Percentiles rank a stretch among this genome's conserved stretches.
Evolutionary conservation across 495 filamentous ascomycete genomes (phyloP).

Genomic region (Aspergillus baeticus): DNA sequence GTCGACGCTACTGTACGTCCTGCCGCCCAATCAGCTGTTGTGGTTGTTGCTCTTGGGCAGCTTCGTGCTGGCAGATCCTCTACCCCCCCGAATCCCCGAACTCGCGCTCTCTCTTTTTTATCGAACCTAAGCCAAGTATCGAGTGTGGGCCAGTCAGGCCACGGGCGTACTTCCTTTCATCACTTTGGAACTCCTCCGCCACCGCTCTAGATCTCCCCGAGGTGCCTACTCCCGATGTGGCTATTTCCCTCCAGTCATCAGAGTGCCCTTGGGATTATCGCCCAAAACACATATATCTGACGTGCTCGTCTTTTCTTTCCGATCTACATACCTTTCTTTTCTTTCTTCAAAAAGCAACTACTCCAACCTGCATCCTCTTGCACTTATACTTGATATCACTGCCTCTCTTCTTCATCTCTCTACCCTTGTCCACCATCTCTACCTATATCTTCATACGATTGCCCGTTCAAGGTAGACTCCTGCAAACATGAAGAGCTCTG

Average conservation of each 20-base stretch:
- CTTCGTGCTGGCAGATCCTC: slow-evolving; percentile 22
- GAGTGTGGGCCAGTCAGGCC: background rate
- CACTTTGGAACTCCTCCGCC: background rate
- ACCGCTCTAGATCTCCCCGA: slow-evolving; percentile 2
- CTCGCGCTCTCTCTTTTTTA: slow-evolving; percentile 6
- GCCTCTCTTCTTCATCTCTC: background rate
- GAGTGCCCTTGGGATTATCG: background rate
- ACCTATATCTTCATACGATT: background rate
- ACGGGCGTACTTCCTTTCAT: slow-evolving; percentile 8
- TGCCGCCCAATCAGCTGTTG: slow-evolving; percentile 5
- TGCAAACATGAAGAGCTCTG: slow-evolving; percentile 40
- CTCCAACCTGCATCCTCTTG: slow-evolving; percentile 1
- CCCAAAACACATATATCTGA: slow-evolving; percentile 17
- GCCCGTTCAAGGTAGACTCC: background rate
- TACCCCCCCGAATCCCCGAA: slow-evolving; percentile 11
- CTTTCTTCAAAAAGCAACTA: slow-evolving; percentile 5
- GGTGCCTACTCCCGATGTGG: background rate
- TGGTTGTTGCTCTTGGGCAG: slow-evolving; percentile 20
- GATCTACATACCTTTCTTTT: slow-evolving; percentile 6
- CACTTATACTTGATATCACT: slow-evolving; percentile 2
- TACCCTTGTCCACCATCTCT: slow-evolving; percentile 4
- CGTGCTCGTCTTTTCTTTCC: slow-evolving; percentile 10
- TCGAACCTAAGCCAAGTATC: slow-evolving; percentile 1
- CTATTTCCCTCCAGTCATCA: background rate
- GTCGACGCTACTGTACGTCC: slow-evolving; percentile 3